phyloP scores from a whole-genome alignment of 768 basidiomycete species.

The Leccinum uliginosum region DNA sequence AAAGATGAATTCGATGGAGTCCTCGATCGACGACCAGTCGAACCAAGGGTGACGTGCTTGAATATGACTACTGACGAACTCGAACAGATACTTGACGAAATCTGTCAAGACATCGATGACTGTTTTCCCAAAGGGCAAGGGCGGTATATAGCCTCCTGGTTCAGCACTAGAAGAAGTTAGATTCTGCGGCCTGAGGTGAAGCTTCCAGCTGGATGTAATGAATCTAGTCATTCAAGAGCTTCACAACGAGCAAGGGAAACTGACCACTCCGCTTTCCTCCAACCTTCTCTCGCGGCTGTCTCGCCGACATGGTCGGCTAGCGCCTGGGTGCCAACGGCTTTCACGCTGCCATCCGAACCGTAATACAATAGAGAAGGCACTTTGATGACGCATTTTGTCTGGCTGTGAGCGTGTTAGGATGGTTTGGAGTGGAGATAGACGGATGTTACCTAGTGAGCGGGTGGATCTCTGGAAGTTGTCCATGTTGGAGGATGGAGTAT shows the following conservation, averaged over 20 bases:
- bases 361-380: background rate
- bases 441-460: conserved; percentile 7
- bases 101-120: background rate
- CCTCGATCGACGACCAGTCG: background rate
- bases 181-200: background rate
- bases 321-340: background rate
- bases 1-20: background rate
- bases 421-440: background rate
- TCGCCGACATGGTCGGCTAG: background rate
- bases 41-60: background rate
- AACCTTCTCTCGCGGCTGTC: background rate
- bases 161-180: background rate
- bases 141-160: background rate
- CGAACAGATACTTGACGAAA: background rate
- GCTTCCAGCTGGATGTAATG: background rate
- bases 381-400: background rate
- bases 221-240: background rate
- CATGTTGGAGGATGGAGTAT: conserved; percentile 24
- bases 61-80: background rate
- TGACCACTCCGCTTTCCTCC: background rate
- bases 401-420: conserved; percentile 19
- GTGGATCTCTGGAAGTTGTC: conserved; percentile 10
- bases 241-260: background rate
- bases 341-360: background rate
- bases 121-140: background rate